A percentile compares a stretch with the other conserved stretches of the same genome.
Evolutionary conservation across 306 rosid genomes (phyloP).

Genomic region (Fagus crenata): DNA sequence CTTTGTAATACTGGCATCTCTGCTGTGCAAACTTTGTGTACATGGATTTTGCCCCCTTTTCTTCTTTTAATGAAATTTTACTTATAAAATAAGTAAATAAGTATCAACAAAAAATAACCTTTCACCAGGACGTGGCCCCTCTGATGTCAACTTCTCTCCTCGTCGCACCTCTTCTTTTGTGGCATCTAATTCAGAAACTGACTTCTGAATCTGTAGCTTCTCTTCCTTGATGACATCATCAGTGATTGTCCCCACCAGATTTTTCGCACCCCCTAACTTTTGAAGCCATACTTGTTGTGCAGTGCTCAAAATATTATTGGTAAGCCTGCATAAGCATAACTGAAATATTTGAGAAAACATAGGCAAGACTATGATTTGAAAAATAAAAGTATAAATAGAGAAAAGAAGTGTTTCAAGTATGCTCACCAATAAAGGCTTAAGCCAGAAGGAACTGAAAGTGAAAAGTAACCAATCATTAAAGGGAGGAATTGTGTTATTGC

Average conservation of each 20-base stretch:
- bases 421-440: slow-evolving; percentile 97
- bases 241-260: slow-evolving; percentile 45
- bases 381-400: not conserved
- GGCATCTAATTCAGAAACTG: slow-evolving; percentile 45
- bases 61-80: too few species aligned
- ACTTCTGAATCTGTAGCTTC: slow-evolving; percentile 43
- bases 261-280: slow-evolving; percentile 83
- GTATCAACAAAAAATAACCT: slow-evolving; percentile 47
- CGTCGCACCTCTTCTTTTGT: slow-evolving; percentile 36
- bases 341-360: slow-evolving; percentile 29
- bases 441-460: slow-evolving; percentile 99
- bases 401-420: slow-evolving; percentile 18
- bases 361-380: slow-evolving; percentile 10
- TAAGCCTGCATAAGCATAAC: slow-evolving; percentile 58
- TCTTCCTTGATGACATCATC: slow-evolving; percentile 50
- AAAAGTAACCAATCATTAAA: slow-evolving; percentile 89
- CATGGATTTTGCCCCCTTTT: too few species aligned
- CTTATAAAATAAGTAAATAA: not conserved
- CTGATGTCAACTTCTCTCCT: slow-evolving; percentile 49
- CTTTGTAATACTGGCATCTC: too few species aligned
- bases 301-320: slow-evolving; percentile 91
- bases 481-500: slow-evolving; percentile 79
- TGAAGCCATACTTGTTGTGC: slow-evolving; percentile 98
- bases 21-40: too few species aligned
- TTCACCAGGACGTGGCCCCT: slow-evolving; percentile 75